phyloP scores from a whole-genome alignment of 495 filamentous ascomycete species.

The Tetracladium marchalianum region DNA sequence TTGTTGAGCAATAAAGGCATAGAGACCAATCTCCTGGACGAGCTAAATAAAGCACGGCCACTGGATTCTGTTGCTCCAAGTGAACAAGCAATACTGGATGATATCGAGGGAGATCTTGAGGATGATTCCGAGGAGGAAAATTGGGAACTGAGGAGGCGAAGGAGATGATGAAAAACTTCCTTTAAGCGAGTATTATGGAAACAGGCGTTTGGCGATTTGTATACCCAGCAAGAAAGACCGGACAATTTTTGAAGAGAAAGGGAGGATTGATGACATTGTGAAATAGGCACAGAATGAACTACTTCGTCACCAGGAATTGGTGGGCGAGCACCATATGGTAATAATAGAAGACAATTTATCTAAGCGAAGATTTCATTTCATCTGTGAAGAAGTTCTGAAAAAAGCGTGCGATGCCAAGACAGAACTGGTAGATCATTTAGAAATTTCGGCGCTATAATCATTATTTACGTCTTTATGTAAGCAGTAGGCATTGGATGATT shows the following conservation, averaged over 20 bases:
- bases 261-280: neutral
- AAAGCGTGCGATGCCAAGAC: too few species aligned
- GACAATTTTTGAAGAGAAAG: neutral
- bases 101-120: neutral
- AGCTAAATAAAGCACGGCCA: neutral
- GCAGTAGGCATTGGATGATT: too few species aligned
- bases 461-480: too few species aligned
- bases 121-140: constrained; percentile 1
- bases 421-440: too few species aligned
- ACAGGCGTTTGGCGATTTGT: constrained; percentile 14
- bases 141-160: constrained; percentile 14
- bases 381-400: too few species aligned
- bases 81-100: neutral
- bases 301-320: too few species aligned
- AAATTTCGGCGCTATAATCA: too few species aligned
- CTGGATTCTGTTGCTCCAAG: neutral
- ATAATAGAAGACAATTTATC: too few species aligned
- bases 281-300: too few species aligned
- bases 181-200: neutral
- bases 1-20: constrained; percentile 55
- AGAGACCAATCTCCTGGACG: constrained; percentile 22
- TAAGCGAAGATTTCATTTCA: too few species aligned
- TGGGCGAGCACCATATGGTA: too few species aligned
- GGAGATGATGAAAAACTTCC: constrained; percentile 6
- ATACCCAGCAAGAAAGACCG: constrained; percentile 26